These are phyloP conservation scores for Aspergillus candidus DNA, from an alignment of 2,329 filamentous ascomycete species.

Conservation along the genomic window DNA sequence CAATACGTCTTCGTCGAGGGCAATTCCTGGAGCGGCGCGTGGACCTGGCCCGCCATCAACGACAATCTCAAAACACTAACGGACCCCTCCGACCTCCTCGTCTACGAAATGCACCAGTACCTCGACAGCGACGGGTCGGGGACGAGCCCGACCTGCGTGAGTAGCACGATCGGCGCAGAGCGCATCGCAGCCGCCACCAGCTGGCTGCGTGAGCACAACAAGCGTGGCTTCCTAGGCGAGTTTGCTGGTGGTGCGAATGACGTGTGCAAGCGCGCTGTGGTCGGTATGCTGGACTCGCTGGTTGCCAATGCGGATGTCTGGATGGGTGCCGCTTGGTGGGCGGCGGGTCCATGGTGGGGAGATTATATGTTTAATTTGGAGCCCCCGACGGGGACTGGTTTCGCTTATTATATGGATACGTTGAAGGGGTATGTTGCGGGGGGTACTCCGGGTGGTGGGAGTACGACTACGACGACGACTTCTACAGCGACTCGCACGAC, in stretches of 20 bases:
- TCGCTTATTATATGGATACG: constrained; percentile 26
- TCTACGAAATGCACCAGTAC: constrained; percentile 60
- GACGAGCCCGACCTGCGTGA: constrained; percentile 47
- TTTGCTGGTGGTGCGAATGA: constrained; percentile 49
- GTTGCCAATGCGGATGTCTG: constrained; percentile 47
- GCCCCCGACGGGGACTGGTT: constrained; percentile 42
- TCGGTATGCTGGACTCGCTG: constrained; percentile 45
- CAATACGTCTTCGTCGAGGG: constrained; percentile 57
- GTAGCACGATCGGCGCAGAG: constrained; percentile 48
- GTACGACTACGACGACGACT: background rate
- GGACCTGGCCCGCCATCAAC: constrained; percentile 44
- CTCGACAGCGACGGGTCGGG: constrained; percentile 53
- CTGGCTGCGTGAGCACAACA: constrained; percentile 50
- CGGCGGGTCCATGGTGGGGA: constrained; percentile 48
- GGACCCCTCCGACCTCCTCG: constrained; percentile 48
- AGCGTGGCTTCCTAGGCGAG: constrained; percentile 50
- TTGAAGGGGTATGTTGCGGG: constrained; percentile 23
- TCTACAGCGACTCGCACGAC: constrained; percentile 3
- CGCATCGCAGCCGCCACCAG: constrained; percentile 47
- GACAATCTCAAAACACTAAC: constrained; percentile 44
- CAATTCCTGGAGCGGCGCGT: constrained; percentile 44
- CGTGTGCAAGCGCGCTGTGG: constrained; percentile 42
- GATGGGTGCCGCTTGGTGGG: constrained; percentile 50
- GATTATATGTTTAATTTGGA: constrained; percentile 47
- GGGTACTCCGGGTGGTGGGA: constrained; percentile 2